These are phyloP conservation scores for Globisporangium cederbergense DNA, from an alignment of 352 stramenopile genomes.

Conservation along the genomic window DNA sequence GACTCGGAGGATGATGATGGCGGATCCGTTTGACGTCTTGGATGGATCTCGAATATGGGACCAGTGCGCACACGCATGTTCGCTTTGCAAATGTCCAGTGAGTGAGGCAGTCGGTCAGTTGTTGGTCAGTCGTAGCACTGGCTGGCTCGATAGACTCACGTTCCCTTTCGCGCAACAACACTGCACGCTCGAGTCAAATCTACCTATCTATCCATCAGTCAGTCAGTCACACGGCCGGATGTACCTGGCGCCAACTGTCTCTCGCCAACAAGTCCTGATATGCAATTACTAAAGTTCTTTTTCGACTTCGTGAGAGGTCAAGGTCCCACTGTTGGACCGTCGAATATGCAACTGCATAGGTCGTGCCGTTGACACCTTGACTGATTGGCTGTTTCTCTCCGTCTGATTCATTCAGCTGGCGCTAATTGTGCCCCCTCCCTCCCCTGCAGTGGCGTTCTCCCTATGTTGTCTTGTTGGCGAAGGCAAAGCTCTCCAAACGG, in stretches of 20 bases:
- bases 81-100: background rate
- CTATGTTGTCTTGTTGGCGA: conserved; percentile 4
- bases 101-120: background rate
- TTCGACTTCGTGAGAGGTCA: no score
- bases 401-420: conserved; percentile 15
- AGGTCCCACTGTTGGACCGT: background rate
- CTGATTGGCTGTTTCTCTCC: conserved; percentile 18
- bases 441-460: background rate
- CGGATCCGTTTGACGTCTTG: background rate
- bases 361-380: conserved; percentile 17
- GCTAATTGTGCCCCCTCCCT: conserved; percentile 12
- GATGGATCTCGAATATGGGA: background rate
- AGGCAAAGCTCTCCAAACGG: background rate
- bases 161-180: background rate
- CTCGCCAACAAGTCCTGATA: conserved; percentile 7
- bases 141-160: background rate
- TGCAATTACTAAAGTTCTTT: background rate
- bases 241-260: conserved; percentile 13
- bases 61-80: background rate
- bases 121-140: background rate
- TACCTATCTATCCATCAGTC: conserved; percentile 7
- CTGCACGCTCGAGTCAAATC: background rate
- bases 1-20: background rate
- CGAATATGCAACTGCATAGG: conserved; percentile 9
- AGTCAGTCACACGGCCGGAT: background rate